phyloP scores from a whole-genome alignment of 805 yeast genomes.

The Dipodascus albidus region DNA sequence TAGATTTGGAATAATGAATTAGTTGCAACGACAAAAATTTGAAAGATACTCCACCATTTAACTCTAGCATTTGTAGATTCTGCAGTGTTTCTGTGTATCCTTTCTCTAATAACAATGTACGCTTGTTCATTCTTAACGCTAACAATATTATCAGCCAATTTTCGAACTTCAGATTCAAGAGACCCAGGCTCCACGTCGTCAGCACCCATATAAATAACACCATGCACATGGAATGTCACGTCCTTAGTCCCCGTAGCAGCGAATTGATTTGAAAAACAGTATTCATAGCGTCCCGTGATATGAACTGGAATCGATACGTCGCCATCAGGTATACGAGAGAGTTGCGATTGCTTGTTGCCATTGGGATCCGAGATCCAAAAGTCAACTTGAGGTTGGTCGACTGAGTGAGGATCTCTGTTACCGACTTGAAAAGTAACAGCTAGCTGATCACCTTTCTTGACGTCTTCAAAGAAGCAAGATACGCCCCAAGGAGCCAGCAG shows the following conservation, averaged over 20 bases:
- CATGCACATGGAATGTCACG: constrained; percentile 91
- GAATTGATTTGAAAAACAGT: constrained; percentile 87
- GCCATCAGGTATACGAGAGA: constrained; percentile 62
- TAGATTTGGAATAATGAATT: constrained; percentile 90
- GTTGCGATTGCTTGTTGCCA: constrained; percentile 39
- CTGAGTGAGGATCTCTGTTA: constrained; percentile 47
- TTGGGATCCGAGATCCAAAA: constrained; percentile 45
- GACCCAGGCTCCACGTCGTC: constrained; percentile 67
- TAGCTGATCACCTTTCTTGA: constrained; percentile 75
- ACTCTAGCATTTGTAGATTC: constrained; percentile 95
- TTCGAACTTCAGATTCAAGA: constrained; percentile 73
- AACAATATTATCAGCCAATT: constrained; percentile 60
- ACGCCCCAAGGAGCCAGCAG: constrained; percentile 73
- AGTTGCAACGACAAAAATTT: constrained; percentile 69
- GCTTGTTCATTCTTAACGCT: constrained; percentile 85
- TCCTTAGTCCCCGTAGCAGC: constrained; percentile 66
- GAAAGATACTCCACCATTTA: constrained; percentile 96
- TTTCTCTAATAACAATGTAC: constrained; percentile 89
- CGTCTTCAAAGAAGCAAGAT: constrained; percentile 76
- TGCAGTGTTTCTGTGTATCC: constrained; percentile 97
- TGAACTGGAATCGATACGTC: constrained; percentile 60
- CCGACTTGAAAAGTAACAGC: constrained; percentile 90
- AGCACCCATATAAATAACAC: constrained; percentile 74
- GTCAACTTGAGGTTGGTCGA: constrained; percentile 36
- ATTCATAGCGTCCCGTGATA: constrained; percentile 61